These are phyloP conservation scores for Fragaria ananassa DNA, from an alignment of 306 rosid species.

Conservation along the genomic window DNA sequence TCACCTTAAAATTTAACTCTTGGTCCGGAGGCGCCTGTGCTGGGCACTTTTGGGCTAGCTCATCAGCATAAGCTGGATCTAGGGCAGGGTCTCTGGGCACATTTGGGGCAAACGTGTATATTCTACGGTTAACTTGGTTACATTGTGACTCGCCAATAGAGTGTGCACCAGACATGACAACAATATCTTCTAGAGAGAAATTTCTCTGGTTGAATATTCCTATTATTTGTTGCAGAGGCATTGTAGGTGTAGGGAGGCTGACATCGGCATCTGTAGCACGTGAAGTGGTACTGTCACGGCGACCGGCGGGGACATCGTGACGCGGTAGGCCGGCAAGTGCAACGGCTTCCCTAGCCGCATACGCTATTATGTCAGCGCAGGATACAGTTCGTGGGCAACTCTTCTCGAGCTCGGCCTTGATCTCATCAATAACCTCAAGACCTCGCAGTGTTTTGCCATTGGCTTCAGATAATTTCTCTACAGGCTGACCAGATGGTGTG, in stretches of 20 bases:
- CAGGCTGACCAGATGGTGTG: constrained; percentile 20
- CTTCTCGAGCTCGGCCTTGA: constrained; percentile 45
- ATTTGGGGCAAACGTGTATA: constrained; percentile 13
- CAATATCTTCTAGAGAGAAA: constrained; percentile 44
- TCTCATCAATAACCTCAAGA: constrained; percentile 45
- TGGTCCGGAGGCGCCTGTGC: background rate
- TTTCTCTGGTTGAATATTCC: constrained; percentile 34
- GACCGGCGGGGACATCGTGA: constrained; percentile 31
- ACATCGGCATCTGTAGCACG: constrained; percentile 20
- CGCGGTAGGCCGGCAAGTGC: constrained; percentile 27
- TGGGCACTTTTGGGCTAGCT: constrained; percentile 28
- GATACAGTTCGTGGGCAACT: constrained; percentile 59
- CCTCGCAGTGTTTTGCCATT: constrained; percentile 46
- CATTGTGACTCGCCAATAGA: constrained; percentile 57
- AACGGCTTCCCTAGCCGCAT: constrained; percentile 38
- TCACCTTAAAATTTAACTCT: background rate
- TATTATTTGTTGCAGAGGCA: constrained; percentile 15
- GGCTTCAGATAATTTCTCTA: constrained; percentile 47
- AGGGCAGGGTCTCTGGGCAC: constrained; percentile 31
- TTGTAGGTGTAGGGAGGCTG: constrained; percentile 40
- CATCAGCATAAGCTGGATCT: background rate
- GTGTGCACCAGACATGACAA: constrained; percentile 55
- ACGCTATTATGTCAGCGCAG: constrained; percentile 57
- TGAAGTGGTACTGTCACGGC: constrained; percentile 46
- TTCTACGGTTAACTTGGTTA: constrained; percentile 28